Base-by-base conservation (phyloP, 2,329 filamentous ascomycete genomes). In the Colletotrichum trifolii region DNA sequence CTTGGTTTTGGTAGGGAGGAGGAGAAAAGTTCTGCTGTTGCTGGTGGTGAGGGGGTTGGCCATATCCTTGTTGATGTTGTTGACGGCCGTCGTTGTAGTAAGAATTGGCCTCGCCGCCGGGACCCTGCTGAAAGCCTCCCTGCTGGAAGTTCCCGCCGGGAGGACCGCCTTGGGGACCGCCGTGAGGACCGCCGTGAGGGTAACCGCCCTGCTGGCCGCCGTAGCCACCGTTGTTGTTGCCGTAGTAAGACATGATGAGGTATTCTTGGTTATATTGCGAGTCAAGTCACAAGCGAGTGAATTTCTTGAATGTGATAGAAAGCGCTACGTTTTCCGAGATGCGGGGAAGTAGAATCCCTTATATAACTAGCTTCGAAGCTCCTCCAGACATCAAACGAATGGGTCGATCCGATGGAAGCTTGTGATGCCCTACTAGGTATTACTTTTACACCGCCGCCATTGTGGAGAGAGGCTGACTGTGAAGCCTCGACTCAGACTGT, bases 401-500 rank as follows among this genome's bases (percentile, higher is more conserved):
- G 46, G 62, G 36, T 57, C 52, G 42, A 62, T 49, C 11, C n/a
- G 52, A 56, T 25, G 25, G 25, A 58, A 65, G 62, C 62, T 53
- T 62, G 62, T 62, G 62, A 65, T 64, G 13, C 39, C 53, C 56
- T 38, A 25, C 25, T 5, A 25, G 25, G 53, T 40, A 43, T 61
- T 50, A 53, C 53, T 53, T 62, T 62, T 57, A 66, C 63, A 66
- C 63, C 63, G 58, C 62, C 62, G 58, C 63, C 58, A 43, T 48
- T 17, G 63, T 63, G 63, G 63, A 42, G 63, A 57, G 63, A 57
- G 52, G 36, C 63, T 66, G 45, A 66, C 25, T 25, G 25, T 62
- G 46, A 57, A 66, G 63, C 43, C 52, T 62, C 52, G 58, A 66
- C 58, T 52, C 52, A 62, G 39, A 53, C 52, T 34, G 63, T 66